Conservation (phyloP, 225 moss, liverwort and hornwort species). For the Asterella californica region DNA sequence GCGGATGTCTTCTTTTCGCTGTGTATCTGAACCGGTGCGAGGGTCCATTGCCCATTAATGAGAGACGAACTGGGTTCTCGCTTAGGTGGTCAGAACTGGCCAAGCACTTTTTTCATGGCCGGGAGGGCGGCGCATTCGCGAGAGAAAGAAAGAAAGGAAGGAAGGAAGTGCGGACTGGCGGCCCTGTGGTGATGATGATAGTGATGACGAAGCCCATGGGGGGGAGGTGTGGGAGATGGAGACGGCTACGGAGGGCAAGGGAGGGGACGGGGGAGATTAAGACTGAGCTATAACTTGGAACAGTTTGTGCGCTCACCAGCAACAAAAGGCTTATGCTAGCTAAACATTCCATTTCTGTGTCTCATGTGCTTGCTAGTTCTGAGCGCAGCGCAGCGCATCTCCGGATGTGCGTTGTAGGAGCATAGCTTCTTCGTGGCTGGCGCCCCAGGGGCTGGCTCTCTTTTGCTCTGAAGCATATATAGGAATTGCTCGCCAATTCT, state of each 20-base stretch:
- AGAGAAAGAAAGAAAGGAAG: neutral
- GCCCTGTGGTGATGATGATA: constrained; percentile 7
- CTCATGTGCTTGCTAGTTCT: constrained; percentile 18
- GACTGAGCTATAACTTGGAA: neutral
- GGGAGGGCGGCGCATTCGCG: constrained; percentile 10
- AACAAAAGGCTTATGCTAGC: constrained; percentile 15
- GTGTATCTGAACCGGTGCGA: too few relatives aligned
- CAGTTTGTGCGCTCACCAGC: neutral
- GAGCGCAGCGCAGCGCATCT: neutral
- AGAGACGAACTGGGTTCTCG: neutral
- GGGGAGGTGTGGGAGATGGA: neutral
- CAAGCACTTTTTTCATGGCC: neutral
- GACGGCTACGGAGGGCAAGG: neutral
- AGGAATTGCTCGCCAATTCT: neutral
- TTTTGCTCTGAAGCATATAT: neutral
- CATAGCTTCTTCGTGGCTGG: neutral
- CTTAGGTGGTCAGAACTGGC: neutral
- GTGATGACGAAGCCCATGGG: constrained; percentile 10
- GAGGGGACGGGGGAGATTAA: neutral
- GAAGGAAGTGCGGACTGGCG: constrained; percentile 8
- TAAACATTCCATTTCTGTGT: constrained; percentile 22
- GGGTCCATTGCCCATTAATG: neutral
- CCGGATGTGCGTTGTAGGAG: neutral
- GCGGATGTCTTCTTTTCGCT: too few relatives aligned
- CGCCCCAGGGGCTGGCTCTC: neutral